These are phyloP conservation scores for Fusarium liriodendri DNA, from an alignment of 2,329 filamentous ascomycete genomes.

Conservation along the genomic window DNA sequence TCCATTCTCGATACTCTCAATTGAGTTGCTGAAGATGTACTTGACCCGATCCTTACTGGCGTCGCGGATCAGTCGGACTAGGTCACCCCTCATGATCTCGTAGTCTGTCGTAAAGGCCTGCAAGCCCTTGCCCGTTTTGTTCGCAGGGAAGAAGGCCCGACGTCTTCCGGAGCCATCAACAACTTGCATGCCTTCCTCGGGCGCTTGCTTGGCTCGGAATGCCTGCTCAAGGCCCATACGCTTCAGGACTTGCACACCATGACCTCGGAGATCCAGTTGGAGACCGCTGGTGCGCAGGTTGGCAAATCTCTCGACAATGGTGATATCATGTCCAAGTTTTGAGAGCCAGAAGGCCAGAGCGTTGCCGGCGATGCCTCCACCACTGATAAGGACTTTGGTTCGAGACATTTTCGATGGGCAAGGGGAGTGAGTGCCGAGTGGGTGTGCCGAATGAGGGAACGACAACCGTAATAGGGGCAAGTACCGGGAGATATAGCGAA, in stretches of 20 bases:
- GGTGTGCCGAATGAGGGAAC: background rate
- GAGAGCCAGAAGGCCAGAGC: conserved; percentile 47
- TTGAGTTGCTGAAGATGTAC: conserved; percentile 46
- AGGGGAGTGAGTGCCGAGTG: background rate
- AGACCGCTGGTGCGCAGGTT: conserved; percentile 59
- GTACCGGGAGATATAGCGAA: background rate
- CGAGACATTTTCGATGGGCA: background rate
- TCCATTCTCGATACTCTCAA: conserved; percentile 48
- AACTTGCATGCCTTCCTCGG: conserved; percentile 61
- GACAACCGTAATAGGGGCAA: background rate
- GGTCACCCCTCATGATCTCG: conserved; percentile 66
- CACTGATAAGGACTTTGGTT: conserved; percentile 49
- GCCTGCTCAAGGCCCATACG: conserved; percentile 41
- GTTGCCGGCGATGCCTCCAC: conserved; percentile 48
- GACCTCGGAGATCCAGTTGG: conserved; percentile 65
- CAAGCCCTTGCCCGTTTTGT: conserved; percentile 28
- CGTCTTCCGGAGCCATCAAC: conserved; percentile 54
- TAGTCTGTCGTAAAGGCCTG: conserved; percentile 60
- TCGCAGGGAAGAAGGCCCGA: conserved; percentile 52
- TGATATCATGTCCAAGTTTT: conserved; percentile 46
- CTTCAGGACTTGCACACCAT: conserved; percentile 61
- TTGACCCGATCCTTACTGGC: conserved; percentile 43
- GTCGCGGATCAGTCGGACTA: conserved; percentile 58
- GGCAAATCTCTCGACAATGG: conserved; percentile 53
- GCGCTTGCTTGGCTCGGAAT: conserved; percentile 52